Conservation (phyloP, 345 rosid genomes). For the Citrus mangshanensis region DNA sequence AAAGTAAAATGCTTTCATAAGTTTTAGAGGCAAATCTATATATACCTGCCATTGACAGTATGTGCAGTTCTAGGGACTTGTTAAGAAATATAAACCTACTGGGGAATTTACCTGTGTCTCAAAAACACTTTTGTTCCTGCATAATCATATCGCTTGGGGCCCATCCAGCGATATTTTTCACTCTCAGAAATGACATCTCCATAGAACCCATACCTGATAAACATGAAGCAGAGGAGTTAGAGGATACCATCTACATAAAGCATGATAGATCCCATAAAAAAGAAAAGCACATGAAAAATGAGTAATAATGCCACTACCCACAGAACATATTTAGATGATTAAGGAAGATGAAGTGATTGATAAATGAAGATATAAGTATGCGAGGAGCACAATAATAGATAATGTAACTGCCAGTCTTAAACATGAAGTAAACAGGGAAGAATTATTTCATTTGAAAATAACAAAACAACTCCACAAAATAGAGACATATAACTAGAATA, state of each 20-base stretch:
- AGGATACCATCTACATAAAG: neutral
- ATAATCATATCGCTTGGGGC: conserved; percentile 93
- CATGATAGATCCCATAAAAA: neutral
- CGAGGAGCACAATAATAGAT: neutral
- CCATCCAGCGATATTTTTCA: conserved; percentile 98
- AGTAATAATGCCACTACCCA: neutral
- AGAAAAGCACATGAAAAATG: neutral
- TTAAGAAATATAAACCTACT: conserved; percentile 1
- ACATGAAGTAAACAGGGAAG: neutral
- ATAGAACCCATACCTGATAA: conserved; percentile 82
- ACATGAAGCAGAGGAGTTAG: conserved; percentile 4
- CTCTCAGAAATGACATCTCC: conserved; percentile 95
- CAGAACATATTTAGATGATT: neutral
- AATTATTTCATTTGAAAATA: neutral
- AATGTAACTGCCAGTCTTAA: neutral
- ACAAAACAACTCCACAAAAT: neutral
- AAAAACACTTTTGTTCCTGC: conserved; percentile 92
- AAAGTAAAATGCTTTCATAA: neutral
- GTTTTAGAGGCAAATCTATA: neutral
- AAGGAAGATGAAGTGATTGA: neutral
- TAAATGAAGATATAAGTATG: neutral
- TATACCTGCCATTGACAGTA: neutral
- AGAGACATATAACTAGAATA: neutral
- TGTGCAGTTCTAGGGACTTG: neutral
- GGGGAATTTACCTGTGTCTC: conserved; percentile 60